These are phyloP conservation scores for Fusarium foetens DNA, from an alignment of 2,329 filamentous ascomycete species.

Conservation along the genomic window DNA sequence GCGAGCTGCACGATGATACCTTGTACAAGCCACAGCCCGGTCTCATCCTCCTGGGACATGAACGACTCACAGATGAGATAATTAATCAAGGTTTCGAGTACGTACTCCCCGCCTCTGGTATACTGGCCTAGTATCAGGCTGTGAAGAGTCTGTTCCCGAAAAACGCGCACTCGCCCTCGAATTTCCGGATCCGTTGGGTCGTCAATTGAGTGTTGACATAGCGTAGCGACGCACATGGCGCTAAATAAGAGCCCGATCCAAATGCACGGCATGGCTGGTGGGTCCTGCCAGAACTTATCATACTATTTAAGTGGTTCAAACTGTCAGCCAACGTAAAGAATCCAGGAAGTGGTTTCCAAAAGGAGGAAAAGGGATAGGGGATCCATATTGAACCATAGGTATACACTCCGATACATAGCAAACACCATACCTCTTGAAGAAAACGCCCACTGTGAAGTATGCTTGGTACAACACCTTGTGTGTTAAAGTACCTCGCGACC, in stretches of 20 bases:
- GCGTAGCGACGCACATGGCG: neutral
- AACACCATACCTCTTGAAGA: neutral
- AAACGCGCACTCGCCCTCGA: accelerated
- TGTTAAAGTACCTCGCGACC: neutral
- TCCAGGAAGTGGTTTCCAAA: neutral
- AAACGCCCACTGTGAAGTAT: neutral
- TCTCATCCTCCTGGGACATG: slow-evolving; percentile 11
- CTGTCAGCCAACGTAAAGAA: neutral
- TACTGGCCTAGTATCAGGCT: slow-evolving; percentile 19
- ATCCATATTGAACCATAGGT: neutral
- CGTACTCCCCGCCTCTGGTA: slow-evolving; percentile 18
- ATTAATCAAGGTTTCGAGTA: slow-evolving; percentile 25
- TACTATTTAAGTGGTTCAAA: neutral
- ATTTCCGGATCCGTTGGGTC: neutral
- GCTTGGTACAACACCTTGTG: neutral
- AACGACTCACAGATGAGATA: slow-evolving; percentile 23
- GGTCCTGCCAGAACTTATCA: neutral
- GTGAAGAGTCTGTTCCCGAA: neutral
- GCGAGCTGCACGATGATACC: slow-evolving; percentile 27
- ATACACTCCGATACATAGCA: neutral
- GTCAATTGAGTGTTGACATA: neutral
- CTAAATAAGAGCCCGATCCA: neutral
- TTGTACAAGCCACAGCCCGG: slow-evolving; percentile 21
- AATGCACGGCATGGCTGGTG: neutral
- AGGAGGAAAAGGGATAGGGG: neutral